These are phyloP conservation scores for Neurospora sp. DNA, from an alignment of 495 filamentous ascomycete genomes.

Conservation along the genomic window DNA sequence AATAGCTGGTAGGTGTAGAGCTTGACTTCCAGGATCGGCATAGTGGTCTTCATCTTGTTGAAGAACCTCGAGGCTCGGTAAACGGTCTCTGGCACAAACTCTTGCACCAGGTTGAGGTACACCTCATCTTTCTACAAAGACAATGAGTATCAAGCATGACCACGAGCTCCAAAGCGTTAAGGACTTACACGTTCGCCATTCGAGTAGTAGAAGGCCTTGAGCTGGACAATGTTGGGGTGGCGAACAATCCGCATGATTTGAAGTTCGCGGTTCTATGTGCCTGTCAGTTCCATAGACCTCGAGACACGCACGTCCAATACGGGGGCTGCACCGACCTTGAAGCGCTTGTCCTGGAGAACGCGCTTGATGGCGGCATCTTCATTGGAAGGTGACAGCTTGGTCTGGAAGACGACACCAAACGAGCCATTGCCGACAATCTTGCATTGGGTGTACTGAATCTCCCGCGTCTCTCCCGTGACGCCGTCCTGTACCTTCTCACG, in stretches of 20 bases:
- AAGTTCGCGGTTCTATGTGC: conserved; percentile 80
- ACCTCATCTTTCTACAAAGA: conserved; percentile 87
- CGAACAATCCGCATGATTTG: conserved; percentile 99
- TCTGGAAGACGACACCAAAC: conserved; percentile 98
- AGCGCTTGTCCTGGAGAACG: conserved; percentile 96
- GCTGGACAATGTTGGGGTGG: conserved; percentile 96
- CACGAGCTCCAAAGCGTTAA: background rate
- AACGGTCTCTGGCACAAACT: conserved; percentile 97
- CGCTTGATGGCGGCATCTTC: conserved; percentile 99
- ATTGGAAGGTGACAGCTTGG: conserved; percentile 90
- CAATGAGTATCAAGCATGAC: conserved; percentile 11
- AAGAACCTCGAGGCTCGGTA: conserved; percentile 98
- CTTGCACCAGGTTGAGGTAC: conserved; percentile 94
- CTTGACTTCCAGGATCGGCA: conserved; percentile 98
- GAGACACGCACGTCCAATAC: background rate
- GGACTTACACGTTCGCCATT: conserved; percentile 86
- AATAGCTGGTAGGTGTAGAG: conserved; percentile 99
- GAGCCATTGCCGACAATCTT: conserved; percentile 99
- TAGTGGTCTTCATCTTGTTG: conserved; percentile 99
- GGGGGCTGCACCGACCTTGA: conserved; percentile 58
- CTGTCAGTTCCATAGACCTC: conserved; percentile 23
- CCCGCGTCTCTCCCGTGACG: conserved; percentile 86
- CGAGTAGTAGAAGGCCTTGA: conserved; percentile 99
- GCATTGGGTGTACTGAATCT: conserved; percentile 97
- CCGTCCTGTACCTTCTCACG: conserved; percentile 99